Percentiles rank a stretch among this genome's conserved stretches.
phyloP scores from a whole-genome alignment of 768 basidiomycete species.

The Plicaturopsis crispa region DNA sequence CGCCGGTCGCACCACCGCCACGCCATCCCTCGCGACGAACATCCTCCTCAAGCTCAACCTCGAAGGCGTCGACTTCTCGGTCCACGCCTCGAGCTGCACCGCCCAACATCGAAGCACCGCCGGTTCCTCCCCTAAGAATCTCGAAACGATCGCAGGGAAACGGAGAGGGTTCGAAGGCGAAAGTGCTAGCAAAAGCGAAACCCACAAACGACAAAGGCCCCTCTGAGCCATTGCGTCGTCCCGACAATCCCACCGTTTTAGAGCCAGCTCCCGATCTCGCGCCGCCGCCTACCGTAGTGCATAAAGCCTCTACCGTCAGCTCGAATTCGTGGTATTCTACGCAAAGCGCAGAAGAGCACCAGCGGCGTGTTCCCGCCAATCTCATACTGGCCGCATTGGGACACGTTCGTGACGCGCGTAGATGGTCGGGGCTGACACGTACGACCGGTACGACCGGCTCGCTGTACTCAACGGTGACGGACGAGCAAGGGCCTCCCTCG shows the following conservation, averaged over 20 bases:
- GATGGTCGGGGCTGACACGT: conserved; percentile 9
- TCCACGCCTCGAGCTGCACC: not conserved
- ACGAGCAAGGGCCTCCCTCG: conserved; percentile 1
- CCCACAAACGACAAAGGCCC: no score
- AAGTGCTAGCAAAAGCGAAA: not conserved
- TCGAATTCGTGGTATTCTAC: conserved; percentile 18
- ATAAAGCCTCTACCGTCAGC: conserved; percentile 22
- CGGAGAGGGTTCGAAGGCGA: conserved; percentile 1
- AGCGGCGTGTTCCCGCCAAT: conserved; percentile 20
- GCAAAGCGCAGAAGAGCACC: conserved; percentile 20
- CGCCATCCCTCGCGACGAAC: conserved; percentile 8
- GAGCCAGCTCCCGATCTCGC: not conserved
- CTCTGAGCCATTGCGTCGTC: no score
- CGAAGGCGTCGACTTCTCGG: conserved; percentile 11
- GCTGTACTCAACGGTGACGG: conserved; percentile 8
- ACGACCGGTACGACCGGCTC: conserved; percentile 12
- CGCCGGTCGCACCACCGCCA: conserved; percentile 8
- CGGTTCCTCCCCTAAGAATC: no score
- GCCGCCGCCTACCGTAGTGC: conserved; percentile 9
- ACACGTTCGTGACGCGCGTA: conserved; percentile 13
- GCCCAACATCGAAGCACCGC: conserved; percentile 10
- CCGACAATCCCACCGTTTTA: no score
- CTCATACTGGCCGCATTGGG: conserved; percentile 31
- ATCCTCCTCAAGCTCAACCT: conserved; percentile 10
- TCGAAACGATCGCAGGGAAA: conserved; percentile 1